Evolutionary conservation across 192 early-diverging fungal genomes (phyloP).

Genomic region (Funneliformis mosseae): DNA sequence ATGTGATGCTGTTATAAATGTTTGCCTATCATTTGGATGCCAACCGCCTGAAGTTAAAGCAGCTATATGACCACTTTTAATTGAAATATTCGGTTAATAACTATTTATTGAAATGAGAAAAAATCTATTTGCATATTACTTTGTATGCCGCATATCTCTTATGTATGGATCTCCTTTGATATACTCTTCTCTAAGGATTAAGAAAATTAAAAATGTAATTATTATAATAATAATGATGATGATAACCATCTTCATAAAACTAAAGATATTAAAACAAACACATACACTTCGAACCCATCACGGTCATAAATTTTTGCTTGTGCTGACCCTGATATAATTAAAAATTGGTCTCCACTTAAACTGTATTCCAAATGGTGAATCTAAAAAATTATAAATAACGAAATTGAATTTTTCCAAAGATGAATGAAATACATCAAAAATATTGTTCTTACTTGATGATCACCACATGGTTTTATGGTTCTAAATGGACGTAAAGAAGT

Average conservation of each 20-base stretch:
- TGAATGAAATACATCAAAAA: neutral
- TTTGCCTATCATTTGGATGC: slow-evolving; percentile 68
- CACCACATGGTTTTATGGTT: slow-evolving; percentile 75
- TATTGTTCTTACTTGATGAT: slow-evolving; percentile 56
- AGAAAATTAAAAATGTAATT: neutral
- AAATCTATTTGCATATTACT: slow-evolving; percentile 30
- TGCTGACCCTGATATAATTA: slow-evolving; percentile 77
- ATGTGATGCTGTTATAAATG: slow-evolving; percentile 76
- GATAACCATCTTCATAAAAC: no score
- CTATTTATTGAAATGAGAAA: neutral
- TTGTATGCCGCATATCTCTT: slow-evolving; percentile 80
- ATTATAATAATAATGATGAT: neutral
- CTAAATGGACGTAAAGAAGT: slow-evolving; percentile 71
- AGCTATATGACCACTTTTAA: slow-evolving; percentile 76
- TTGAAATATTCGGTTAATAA: neutral
- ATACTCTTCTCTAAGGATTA: slow-evolving; percentile 54
- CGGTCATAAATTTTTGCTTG: slow-evolving; percentile 77
- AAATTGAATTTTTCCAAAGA: neutral
- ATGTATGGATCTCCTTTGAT: slow-evolving; percentile 95
- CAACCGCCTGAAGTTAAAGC: slow-evolving; percentile 77
- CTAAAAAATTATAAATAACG: slow-evolving; percentile 34
- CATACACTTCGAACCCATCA: slow-evolving; percentile 70
- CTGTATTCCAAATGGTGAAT: slow-evolving; percentile 83
- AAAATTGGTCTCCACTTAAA: slow-evolving; percentile 69
- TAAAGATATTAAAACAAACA: neutral